Evolutionary conservation across 2,329 filamentous ascomycete species (phyloP).

Genomic region (Hymenoscyphus salicellus): DNA sequence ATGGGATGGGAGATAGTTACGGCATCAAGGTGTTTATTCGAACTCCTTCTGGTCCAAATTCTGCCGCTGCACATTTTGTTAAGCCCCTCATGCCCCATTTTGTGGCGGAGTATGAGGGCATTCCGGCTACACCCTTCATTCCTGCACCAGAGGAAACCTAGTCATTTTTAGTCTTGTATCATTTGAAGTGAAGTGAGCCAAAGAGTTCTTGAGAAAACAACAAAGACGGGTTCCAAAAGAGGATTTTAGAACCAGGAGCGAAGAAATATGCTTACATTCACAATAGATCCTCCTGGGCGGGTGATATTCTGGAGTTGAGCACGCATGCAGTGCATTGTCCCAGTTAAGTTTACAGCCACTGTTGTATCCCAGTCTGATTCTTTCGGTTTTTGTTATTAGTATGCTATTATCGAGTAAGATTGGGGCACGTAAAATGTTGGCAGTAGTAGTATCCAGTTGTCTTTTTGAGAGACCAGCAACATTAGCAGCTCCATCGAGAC

Average conservation of each 20-base stretch:
- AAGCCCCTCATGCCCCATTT: slow-evolving; percentile 19
- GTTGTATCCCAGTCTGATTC: slow-evolving; percentile 38
- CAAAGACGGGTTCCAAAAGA: too few species aligned
- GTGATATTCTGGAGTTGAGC: slow-evolving; percentile 40
- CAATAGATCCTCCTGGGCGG: slow-evolving; percentile 32
- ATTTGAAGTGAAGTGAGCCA: too few species aligned
- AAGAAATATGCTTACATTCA: slow-evolving; percentile 30
- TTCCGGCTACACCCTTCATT: slow-evolving; percentile 40
- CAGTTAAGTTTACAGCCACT: slow-evolving; percentile 36
- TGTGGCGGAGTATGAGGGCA: slow-evolving; percentile 29
- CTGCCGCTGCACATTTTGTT: slow-evolving; percentile 32
- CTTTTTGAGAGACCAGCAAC: slow-evolving; percentile 26
- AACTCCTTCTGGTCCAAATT: slow-evolving; percentile 14
- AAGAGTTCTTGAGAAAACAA: too few species aligned
- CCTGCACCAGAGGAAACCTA: slow-evolving; percentile 42
- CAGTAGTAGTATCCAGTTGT: slow-evolving; percentile 16
- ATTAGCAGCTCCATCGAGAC: slow-evolving; percentile 37
- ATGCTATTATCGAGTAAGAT: too few species aligned
- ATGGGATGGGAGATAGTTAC: background rate
- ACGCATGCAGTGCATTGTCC: slow-evolving; percentile 37
- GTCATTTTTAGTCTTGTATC: background rate
- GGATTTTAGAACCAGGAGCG: background rate
- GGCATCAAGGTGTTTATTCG: slow-evolving; percentile 14
- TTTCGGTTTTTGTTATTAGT: background rate
- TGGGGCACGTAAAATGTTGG: slow-evolving; percentile 20